Percentiles rank a stretch among this genome's conserved stretches.
Evolutionary conservation across 129 eudicot genomes (phyloP).

Genomic region (Cynara cardunculus): DNA sequence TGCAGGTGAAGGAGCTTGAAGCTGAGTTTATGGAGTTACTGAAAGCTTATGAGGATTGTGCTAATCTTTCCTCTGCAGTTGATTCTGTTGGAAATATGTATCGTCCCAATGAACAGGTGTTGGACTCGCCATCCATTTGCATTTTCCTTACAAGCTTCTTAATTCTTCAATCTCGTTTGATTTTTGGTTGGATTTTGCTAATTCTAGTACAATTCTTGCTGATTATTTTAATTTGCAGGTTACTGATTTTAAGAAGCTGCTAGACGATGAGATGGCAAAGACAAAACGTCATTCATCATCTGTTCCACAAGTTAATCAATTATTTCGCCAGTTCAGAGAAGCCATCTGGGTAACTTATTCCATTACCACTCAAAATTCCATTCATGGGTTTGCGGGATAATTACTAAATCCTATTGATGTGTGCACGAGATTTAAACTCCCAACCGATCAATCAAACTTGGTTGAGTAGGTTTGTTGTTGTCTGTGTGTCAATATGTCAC

Average conservation of each 20-base stretch:
- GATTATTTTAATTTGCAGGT: conserved; percentile 37
- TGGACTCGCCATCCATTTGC: neutral
- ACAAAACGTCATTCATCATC: conserved; percentile 43
- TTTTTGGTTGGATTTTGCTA: neutral
- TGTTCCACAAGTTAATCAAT: conserved; percentile 41
- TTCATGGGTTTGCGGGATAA: neutral
- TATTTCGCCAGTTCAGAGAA: conserved; percentile 75
- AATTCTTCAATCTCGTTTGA: neutral
- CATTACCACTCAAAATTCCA: neutral
- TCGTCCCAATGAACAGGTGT: conserved; percentile 59
- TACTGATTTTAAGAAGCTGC: conserved; percentile 66
- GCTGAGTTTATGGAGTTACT: conserved; percentile 44
- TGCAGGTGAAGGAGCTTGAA: conserved; percentile 84
- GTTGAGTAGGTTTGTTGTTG: neutral
- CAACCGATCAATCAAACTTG: neutral
- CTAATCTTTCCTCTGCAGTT: conserved; percentile 54
- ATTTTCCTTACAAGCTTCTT: neutral
- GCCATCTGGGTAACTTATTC: conserved; percentile 73
- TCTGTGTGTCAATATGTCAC: neutral
- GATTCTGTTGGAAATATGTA: conserved; percentile 53
- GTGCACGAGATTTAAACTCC: neutral
- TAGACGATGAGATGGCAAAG: conserved; percentile 56
- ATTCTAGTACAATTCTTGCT: neutral
- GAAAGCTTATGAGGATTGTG: conserved; percentile 56
- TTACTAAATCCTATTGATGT: neutral